phyloP scores from a whole-genome alignment of 2,329 filamentous ascomycete genomes.

The Fusarium sp. region DNA sequence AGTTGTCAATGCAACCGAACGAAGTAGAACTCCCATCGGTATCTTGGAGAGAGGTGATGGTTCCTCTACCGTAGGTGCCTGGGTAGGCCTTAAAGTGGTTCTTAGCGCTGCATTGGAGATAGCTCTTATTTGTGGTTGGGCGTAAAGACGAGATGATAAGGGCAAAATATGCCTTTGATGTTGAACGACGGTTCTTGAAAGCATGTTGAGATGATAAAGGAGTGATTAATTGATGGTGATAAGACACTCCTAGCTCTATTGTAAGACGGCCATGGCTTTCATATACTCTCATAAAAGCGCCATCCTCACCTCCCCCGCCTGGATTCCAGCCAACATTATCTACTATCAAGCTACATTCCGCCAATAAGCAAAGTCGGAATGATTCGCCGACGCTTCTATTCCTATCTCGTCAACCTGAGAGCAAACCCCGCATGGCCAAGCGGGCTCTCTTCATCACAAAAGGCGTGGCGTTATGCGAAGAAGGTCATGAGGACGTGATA shows the following conservation, averaged over 20 bases:
- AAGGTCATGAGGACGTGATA: conserved; percentile 22
- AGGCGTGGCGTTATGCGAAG: conserved; percentile 16
- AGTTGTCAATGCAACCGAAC: conserved; percentile 41
- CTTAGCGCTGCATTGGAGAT: conserved; percentile 10
- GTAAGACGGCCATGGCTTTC: background rate
- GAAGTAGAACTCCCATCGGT: conserved; percentile 35
- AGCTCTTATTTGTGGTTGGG: background rate
- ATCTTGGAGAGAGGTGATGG: conserved; percentile 32
- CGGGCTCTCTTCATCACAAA: background rate
- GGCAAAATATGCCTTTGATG: background rate
- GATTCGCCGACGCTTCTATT: conserved; percentile 1
- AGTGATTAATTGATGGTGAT: accelerated
- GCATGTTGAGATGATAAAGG: conserved; percentile 1
- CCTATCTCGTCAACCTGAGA: conserved; percentile 3
- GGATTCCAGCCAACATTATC: background rate
- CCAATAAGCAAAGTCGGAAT: conserved; percentile 1
- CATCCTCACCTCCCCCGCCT: background rate
- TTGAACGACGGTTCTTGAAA: background rate
- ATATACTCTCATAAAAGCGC: background rate
- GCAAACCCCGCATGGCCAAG: background rate
- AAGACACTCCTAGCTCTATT: accelerated
- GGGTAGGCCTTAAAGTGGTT: background rate
- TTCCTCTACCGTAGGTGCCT: background rate
- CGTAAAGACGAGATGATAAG: background rate
- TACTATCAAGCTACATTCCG: background rate